phyloP scores from a whole-genome alignment of 2,329 filamentous ascomycete genomes.

The Westerdykella sp. region DNA sequence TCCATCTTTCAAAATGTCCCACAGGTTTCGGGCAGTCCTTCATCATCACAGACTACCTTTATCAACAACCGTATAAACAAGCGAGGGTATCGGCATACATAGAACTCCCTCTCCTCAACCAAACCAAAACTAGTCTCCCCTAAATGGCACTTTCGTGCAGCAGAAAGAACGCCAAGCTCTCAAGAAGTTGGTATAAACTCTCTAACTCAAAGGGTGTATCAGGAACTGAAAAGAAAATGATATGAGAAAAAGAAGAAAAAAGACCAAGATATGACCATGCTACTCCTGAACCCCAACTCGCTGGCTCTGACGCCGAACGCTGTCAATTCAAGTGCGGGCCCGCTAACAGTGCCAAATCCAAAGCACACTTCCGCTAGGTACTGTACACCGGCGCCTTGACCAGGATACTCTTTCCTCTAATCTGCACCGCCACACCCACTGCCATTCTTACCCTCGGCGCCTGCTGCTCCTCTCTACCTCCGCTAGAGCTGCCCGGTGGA shows the following conservation, averaged over 20 bases:
- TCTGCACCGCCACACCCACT: constrained; percentile 43
- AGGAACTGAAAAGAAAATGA: constrained; percentile 7
- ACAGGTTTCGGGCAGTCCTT: not conserved
- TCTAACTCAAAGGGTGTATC: constrained; percentile 8
- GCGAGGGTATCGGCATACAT: constrained; percentile 32
- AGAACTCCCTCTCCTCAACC: constrained; percentile 7
- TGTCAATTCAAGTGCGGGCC: not conserved
- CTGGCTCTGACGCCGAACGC: constrained; percentile 1
- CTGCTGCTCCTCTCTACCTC: constrained; percentile 35
- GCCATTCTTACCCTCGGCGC: constrained; percentile 44
- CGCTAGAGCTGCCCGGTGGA: constrained; percentile 38
- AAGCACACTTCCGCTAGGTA: constrained; percentile 17
- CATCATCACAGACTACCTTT: no score
- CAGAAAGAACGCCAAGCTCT: not conserved
- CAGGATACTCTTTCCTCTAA: constrained; percentile 45
- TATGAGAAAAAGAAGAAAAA: not conserved
- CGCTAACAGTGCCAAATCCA: constrained; percentile 11
- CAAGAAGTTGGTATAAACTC: not conserved
- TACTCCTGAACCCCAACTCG: no score
- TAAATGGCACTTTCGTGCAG: not conserved
- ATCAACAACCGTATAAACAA: constrained; percentile 20
- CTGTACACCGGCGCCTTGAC: constrained; percentile 46
- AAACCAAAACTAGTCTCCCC: constrained; percentile 6
- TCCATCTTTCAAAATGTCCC: not conserved
- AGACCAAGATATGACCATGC: not conserved